Conservation (phyloP, 805 yeast genomes). For the Suhomyces sp. region DNA sequence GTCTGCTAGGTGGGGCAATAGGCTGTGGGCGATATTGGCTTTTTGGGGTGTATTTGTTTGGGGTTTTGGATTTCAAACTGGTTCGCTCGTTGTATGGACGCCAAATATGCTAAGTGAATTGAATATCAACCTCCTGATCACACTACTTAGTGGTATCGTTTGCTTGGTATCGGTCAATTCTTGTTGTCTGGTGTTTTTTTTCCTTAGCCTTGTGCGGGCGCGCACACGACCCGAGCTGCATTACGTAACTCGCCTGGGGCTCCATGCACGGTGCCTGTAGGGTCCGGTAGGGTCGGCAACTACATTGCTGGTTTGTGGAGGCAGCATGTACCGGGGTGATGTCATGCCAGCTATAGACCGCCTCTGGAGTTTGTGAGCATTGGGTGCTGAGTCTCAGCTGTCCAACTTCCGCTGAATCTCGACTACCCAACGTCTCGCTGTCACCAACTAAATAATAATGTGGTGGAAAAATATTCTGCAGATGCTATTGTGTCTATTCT, state of each 20-base stretch:
- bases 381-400: not conserved
- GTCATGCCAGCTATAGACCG: not conserved
- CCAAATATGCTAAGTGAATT: not conserved
- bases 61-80: not conserved
- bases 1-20: not conserved
- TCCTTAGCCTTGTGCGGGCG: not conserved
- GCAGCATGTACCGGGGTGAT: not conserved
- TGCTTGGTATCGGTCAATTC: not conserved
- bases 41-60: not conserved
- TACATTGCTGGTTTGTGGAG: not conserved
- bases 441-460: not conserved
- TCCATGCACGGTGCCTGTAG: not conserved
- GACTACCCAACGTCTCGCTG: not conserved
- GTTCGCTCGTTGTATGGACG: not conserved
- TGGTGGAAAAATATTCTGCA: not conserved
- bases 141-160: not conserved
- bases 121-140: not conserved
- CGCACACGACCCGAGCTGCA: conserved; percentile 1
- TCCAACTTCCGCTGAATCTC: not conserved
- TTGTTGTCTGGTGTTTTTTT: not conserved
- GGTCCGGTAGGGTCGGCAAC: not conserved
- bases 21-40: not conserved
- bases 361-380: not conserved
- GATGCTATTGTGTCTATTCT: not conserved
- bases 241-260: not conserved